Evolutionary conservation across 176 grass and related monocot species (phyloP).

Genomic region (Triticum monococcum): DNA sequence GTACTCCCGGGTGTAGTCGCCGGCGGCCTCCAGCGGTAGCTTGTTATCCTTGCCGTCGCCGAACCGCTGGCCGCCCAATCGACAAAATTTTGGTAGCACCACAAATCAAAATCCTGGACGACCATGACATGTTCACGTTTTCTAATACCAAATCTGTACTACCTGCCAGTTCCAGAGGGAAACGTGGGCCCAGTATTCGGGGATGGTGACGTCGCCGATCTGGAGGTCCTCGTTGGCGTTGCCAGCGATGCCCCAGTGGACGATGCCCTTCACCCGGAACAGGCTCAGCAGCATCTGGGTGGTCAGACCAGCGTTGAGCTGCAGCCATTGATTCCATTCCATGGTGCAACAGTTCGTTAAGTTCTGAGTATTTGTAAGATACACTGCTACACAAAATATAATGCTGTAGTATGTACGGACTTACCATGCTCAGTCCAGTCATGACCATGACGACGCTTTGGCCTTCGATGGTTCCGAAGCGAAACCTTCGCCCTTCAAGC

Average conservation of each 20-base stretch:
- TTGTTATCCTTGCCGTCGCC: constrained; percentile 41
- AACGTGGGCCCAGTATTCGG: constrained; percentile 53
- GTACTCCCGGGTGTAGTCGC: constrained; percentile 49
- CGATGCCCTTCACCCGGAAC: constrained; percentile 55
- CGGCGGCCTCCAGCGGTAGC: constrained; percentile 40
- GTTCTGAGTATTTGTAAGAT: neutral
- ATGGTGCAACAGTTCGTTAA: neutral
- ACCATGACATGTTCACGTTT: neutral
- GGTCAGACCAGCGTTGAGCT: constrained; percentile 60
- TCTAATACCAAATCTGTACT: neutral
- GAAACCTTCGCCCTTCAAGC: constrained; percentile 59
- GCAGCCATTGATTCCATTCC: neutral
- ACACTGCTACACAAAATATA: neutral
- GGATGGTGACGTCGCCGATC: constrained; percentile 65
- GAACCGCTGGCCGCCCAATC: constrained; percentile 16
- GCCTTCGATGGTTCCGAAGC: constrained; percentile 49
- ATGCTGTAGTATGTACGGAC: neutral
- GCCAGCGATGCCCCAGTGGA: constrained; percentile 63
- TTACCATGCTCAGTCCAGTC: constrained; percentile 77
- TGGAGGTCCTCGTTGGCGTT: constrained; percentile 54
- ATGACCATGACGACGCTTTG: constrained; percentile 74
- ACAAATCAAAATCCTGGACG: neutral
- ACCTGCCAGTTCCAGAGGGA: constrained; percentile 64
- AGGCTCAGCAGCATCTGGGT: constrained; percentile 59
- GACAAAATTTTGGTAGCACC: too few relatives aligned